Evolutionary conservation across 768 basidiomycete species (phyloP).

Genomic region (Coprinellus micaceus): DNA sequence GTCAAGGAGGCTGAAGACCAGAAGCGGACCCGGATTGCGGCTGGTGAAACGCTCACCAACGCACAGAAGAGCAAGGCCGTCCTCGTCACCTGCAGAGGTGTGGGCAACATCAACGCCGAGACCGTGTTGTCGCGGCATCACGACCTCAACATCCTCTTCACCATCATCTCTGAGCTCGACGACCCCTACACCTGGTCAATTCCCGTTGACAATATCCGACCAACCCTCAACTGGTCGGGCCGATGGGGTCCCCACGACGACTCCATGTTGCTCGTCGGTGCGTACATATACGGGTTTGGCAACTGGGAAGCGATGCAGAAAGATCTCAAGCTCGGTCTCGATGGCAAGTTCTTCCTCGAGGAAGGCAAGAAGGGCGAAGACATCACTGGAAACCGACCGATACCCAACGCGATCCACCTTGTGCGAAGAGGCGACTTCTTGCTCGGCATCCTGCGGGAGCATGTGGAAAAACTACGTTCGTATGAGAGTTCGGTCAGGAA

Average conservation of each 20-base stretch:
- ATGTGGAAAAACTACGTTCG: constrained; percentile 87
- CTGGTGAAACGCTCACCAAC: constrained; percentile 86
- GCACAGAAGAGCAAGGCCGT: constrained; percentile 98
- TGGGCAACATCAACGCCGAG: constrained; percentile 95
- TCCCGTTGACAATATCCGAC: constrained; percentile 90
- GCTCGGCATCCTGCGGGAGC: constrained; percentile 75
- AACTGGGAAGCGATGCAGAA: constrained; percentile 96
- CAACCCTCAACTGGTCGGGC: constrained; percentile 94
- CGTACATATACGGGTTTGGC: constrained; percentile 90
- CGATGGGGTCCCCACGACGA: constrained; percentile 93
- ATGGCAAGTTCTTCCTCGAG: constrained; percentile 96
- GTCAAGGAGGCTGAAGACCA: constrained; percentile 82
- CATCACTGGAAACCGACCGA: constrained; percentile 67
- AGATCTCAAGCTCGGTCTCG: constrained; percentile 76
- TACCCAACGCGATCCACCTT: constrained; percentile 97
- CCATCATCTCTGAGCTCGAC: constrained; percentile 67
- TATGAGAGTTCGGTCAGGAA: constrained; percentile 77
- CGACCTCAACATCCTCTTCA: constrained; percentile 84
- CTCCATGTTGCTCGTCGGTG: constrained; percentile 91
- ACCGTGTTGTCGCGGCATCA: constrained; percentile 88
- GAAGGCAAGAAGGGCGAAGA: constrained; percentile 95
- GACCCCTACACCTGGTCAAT: constrained; percentile 82
- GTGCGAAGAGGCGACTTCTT: constrained; percentile 96
- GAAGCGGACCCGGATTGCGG: constrained; percentile 69
- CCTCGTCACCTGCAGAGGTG: constrained; percentile 83